These are phyloP conservation scores for Nakazawaea ambrosiae DNA, from an alignment of 805 yeast species.

Conservation along the genomic window DNA sequence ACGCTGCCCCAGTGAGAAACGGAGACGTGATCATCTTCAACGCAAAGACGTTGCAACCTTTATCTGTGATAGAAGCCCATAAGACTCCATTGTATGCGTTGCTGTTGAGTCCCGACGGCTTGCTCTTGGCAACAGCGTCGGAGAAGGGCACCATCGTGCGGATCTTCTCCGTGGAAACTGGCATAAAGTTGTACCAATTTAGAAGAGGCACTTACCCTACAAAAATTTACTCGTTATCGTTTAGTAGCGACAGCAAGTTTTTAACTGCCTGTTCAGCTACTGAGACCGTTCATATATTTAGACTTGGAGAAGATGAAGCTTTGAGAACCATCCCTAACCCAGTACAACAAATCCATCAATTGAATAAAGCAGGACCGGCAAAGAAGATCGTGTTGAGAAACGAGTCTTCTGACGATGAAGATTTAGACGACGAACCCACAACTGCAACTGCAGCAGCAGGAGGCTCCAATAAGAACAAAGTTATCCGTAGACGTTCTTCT, in stretches of 20 bases:
- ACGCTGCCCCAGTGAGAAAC: conserved; percentile 24
- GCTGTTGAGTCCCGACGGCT: conserved; percentile 69
- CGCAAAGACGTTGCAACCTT: conserved; percentile 65
- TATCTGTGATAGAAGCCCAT: conserved; percentile 87
- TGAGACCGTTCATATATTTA: conserved; percentile 88
- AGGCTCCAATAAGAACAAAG: background rate
- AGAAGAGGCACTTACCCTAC: conserved; percentile 90
- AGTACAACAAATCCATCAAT: conserved; percentile 15
- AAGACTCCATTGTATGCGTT: conserved; percentile 70
- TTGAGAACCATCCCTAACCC: conserved; percentile 23
- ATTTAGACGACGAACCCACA: conserved; percentile 15
- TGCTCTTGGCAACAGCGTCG: conserved; percentile 84
- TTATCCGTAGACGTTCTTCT: conserved; percentile 8
- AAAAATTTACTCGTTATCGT: conserved; percentile 70
- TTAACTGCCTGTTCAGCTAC: conserved; percentile 84
- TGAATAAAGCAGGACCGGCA: conserved; percentile 9
- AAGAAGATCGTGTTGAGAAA: conserved; percentile 3
- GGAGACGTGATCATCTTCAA: conserved; percentile 85
- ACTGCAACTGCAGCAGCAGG: background rate
- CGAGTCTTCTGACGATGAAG: conserved; percentile 12
- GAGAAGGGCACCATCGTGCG: conserved; percentile 87
- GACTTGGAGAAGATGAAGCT: conserved; percentile 47
- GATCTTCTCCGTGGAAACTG: conserved; percentile 71
- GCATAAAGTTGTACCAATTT: conserved; percentile 67
- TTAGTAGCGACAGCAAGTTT: conserved; percentile 68